Percentiles rank a stretch among this genome's conserved stretches.
These are phyloP conservation scores for Pythium graminicola DNA, from an alignment of 352 stramenopile genomes.

Conservation along the genomic window DNA sequence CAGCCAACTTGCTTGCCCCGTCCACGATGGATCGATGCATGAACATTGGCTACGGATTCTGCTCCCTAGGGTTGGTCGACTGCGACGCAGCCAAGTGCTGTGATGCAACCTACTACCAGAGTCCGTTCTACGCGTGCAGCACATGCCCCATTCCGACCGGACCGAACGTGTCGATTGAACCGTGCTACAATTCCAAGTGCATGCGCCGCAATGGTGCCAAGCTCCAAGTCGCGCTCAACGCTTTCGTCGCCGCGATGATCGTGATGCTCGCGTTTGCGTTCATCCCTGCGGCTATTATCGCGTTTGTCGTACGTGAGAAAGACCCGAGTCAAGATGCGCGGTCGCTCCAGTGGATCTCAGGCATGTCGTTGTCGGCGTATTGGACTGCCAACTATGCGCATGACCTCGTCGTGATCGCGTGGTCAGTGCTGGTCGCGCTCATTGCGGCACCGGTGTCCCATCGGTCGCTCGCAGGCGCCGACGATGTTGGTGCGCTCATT, in stretches of 20 bases:
- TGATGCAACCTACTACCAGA: constrained; percentile 25
- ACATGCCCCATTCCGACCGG: constrained; percentile 14
- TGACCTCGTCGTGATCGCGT: constrained; percentile 38
- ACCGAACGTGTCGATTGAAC: neutral
- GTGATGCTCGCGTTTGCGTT: constrained; percentile 68
- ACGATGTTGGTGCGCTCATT: constrained; percentile 39
- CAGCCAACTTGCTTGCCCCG: constrained; percentile 18
- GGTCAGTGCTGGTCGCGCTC: constrained; percentile 34
- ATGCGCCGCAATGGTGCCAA: constrained; percentile 47
- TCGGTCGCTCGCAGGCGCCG: constrained; percentile 18
- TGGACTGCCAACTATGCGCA: constrained; percentile 55
- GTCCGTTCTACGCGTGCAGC: constrained; percentile 32
- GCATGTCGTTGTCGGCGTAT: constrained; percentile 44
- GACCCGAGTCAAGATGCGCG: constrained; percentile 60
- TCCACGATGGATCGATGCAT: constrained; percentile 1
- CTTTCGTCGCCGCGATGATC: constrained; percentile 52
- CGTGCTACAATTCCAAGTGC: constrained; percentile 31
- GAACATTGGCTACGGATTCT: constrained; percentile 31
- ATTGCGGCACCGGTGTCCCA: constrained; percentile 36
- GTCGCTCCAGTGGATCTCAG: constrained; percentile 55
- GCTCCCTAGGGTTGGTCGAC: constrained; percentile 30
- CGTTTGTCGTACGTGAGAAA: constrained; percentile 61
- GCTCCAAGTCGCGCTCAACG: constrained; percentile 55
- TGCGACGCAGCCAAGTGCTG: constrained; percentile 37
- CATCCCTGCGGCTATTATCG: constrained; percentile 53